Percentiles rank a stretch among this genome's conserved stretches.
Evolutionary conservation across 1,139 yeast genomes (phyloP).

Genomic region (Yamadazyma blattariae): DNA sequence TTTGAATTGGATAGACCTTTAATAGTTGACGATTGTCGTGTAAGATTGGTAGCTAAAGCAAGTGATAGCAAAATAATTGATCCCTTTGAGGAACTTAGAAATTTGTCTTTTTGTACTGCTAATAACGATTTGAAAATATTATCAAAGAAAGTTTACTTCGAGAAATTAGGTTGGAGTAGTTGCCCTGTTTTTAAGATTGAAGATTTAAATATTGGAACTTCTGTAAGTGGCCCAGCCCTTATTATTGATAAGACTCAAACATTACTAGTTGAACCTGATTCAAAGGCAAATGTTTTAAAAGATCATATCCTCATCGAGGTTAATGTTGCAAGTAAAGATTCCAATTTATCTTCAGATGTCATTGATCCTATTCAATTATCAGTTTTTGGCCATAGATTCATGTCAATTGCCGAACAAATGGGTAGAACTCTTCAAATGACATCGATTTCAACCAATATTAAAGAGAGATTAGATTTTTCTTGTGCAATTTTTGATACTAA

Average conservation of each 20-base stretch:
- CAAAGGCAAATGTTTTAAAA: slow-evolving; percentile 60
- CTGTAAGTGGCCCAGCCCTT: slow-evolving; percentile 73
- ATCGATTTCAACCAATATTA: slow-evolving; percentile 76
- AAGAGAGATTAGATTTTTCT: slow-evolving; percentile 77
- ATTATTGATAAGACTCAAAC: slow-evolving; percentile 88
- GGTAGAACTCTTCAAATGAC: slow-evolving; percentile 78
- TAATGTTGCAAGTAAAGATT: no score
- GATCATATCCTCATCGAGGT: slow-evolving; percentile 49
- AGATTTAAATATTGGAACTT: slow-evolving; percentile 49
- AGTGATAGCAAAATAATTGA: slow-evolving; percentile 8
- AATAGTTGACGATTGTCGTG: slow-evolving; percentile 17
- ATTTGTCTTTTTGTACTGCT: background rate
- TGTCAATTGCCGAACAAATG: slow-evolving; percentile 89
- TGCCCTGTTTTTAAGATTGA: slow-evolving; percentile 42
- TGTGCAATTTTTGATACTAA: slow-evolving; percentile 75
- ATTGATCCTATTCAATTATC: slow-evolving; percentile 72
- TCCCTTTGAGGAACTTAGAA: slow-evolving; percentile 9
- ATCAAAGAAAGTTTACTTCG: slow-evolving; percentile 4
- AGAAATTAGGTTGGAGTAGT: slow-evolving; percentile 9
- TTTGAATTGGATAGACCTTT: slow-evolving; percentile 53
- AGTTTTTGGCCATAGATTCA: slow-evolving; percentile 77
- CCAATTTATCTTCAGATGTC: no score
- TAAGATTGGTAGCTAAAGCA: slow-evolving; percentile 13
- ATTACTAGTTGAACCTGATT: slow-evolving; percentile 69
- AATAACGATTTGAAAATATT: no score